These are phyloP conservation scores for Calocybe indica DNA, from an alignment of 768 basidiomycete species.

Conservation along the genomic window DNA sequence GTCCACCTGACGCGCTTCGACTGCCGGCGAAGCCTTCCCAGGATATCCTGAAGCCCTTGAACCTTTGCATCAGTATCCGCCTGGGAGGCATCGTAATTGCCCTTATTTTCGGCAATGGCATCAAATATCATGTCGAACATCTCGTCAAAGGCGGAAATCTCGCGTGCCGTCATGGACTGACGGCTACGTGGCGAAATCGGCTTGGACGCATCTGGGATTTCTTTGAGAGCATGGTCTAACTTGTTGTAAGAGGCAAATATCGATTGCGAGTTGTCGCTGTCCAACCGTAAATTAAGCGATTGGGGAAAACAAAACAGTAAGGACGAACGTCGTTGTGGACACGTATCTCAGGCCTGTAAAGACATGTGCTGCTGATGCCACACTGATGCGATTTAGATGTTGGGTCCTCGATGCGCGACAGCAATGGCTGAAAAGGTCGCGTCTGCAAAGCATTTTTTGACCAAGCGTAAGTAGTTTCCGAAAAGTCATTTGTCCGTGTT, in stretches of 20 bases:
- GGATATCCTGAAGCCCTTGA: constrained; percentile 47
- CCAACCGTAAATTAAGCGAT: no score
- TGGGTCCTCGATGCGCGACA: no score
- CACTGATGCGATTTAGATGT: no score
- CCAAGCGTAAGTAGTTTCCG: constrained; percentile 53
- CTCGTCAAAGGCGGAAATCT: constrained; percentile 60
- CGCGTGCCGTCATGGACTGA: constrained; percentile 64
- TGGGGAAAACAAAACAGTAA: no score
- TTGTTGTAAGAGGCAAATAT: constrained; percentile 16
- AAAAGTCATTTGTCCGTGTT: constrained; percentile 52
- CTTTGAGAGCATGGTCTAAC: no score
- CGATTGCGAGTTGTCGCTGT: no score
- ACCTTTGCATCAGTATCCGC: constrained; percentile 23
- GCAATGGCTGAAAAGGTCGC: no score
- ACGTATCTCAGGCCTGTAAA: no score
- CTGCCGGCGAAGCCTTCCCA: constrained; percentile 46
- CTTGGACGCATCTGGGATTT: no score
- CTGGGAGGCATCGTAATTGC: constrained; percentile 7
- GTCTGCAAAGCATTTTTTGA: constrained; percentile 27
- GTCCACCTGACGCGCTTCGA: constrained; percentile 45
- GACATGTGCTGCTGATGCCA: no score
- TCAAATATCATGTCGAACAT: constrained; percentile 73
- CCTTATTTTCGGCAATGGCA: constrained; percentile 29
- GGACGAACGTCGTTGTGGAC: no score
- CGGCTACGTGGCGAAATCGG: constrained; percentile 3